Base-by-base conservation (phyloP, 75 land plant genomes). In the Picea sitchensis region DNA sequence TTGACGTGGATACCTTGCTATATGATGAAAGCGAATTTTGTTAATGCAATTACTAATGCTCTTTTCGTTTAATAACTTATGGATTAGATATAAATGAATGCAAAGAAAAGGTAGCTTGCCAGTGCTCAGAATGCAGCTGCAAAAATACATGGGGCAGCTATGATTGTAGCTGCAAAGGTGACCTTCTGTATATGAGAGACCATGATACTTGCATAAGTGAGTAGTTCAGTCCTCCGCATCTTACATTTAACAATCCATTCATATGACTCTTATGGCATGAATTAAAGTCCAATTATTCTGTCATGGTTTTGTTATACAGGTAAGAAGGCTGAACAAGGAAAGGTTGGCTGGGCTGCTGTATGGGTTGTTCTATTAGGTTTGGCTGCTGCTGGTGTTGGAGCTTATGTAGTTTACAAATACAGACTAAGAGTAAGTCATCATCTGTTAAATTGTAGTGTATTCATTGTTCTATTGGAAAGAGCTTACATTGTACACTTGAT, bases 81-180 rank as follows among this genome's bases (percentile, higher is more conserved):
- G 26, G 77, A 83, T 51, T 82, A 96, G 99, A 96, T 80, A 83
- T 96, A 72, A 86, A 96, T 81, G 99, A 96, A 69, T 96, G 99
- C 86, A 80, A 88, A 58, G 91, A 92, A 76, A 94, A 86, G 80
- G 59, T 79, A 41, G 93, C 92, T 2, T 96, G 96, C 78, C 92
- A 92, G 59, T 96, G 99, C 77, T 75, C 96, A 11, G 91, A 91
- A 59, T 97, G 99, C 86, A 84, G 81, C n/a, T 97, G 99, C 90
- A 93, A 90, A 81, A 93, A 97, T 78, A 97, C 99, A 14, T 97
- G 94, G 94, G 99, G 99, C 23, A 88, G 96, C 79, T 97, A 89
- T 72, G 94, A 93, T n/a, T 97, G 99, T 81, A 81, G 87, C 79
- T 97, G 99, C 83, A 61, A 77, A 41, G 85, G 91, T 51, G 88